Conservation (phyloP, 805 yeast genomes). For the Wickerhamiella kazuoi region DNA sequence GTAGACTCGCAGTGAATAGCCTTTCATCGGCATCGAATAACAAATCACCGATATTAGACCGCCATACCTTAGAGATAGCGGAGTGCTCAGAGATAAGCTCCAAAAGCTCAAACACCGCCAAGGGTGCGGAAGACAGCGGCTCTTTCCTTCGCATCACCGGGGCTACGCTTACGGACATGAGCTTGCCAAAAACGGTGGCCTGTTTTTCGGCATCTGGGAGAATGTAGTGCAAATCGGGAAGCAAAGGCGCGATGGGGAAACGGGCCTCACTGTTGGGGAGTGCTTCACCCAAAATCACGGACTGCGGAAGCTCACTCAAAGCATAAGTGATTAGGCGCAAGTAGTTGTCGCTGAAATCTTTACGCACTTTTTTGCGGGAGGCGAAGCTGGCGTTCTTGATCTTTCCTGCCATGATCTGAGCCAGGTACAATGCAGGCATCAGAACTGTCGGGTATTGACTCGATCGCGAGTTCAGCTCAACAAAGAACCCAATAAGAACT, state of each 20-base stretch:
- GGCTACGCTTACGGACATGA: constrained; percentile 35
- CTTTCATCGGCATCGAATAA: constrained; percentile 33
- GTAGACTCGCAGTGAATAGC: constrained; percentile 29
- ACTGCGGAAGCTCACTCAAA: constrained; percentile 8
- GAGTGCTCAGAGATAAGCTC: constrained; percentile 19
- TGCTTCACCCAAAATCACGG: neutral
- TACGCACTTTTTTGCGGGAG: constrained; percentile 38
- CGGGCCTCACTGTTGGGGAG: neutral
- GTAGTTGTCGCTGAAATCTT: constrained; percentile 37
- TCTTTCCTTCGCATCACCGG: constrained; percentile 35
- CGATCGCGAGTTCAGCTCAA: constrained; percentile 34
- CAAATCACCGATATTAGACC: constrained; percentile 40
- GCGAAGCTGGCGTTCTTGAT: constrained; percentile 42
- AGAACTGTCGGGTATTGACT: constrained; percentile 31
- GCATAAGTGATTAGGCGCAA: constrained; percentile 19
- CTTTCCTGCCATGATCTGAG: constrained; percentile 30
- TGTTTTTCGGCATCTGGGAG: constrained; percentile 47
- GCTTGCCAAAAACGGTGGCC: constrained; percentile 29
- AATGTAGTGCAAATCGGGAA: constrained; percentile 19
- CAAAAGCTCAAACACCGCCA: constrained; percentile 28
- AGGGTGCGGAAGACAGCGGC: constrained; percentile 9
- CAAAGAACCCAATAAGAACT: constrained; percentile 39
- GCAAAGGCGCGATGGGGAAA: constrained; percentile 1
- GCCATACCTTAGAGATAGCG: constrained; percentile 41
- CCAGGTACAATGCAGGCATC: constrained; percentile 35